phyloP scores from a whole-genome alignment of 2,329 filamentous ascomycete genomes.

The Penicillium olsonii region DNA sequence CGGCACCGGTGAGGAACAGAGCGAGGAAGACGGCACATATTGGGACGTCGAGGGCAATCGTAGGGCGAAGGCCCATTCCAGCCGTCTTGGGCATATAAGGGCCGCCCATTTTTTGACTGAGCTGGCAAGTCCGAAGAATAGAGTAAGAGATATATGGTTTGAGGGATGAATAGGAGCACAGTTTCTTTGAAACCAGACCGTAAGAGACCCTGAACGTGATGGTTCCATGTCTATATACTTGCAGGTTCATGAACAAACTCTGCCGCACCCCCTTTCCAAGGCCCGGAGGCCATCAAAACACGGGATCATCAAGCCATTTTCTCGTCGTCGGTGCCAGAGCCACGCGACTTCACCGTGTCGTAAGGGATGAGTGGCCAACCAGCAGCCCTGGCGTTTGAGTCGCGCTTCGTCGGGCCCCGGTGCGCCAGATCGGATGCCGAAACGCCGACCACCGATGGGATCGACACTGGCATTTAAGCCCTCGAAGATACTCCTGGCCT shows the following conservation, averaged over 20 bases:
- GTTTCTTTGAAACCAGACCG: too few species aligned
- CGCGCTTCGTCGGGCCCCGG: not conserved
- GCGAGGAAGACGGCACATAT: conserved; percentile 64
- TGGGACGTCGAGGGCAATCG: conserved; percentile 61
- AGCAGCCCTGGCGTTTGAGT: not conserved
- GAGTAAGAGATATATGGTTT: too few species aligned
- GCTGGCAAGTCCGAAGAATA: too few species aligned
- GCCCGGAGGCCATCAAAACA: not conserved
- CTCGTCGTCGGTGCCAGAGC: not conserved
- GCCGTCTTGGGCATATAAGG: conserved; percentile 36
- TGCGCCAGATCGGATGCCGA: conserved; percentile 1
- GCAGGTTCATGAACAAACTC: not conserved
- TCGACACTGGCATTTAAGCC: not conserved
- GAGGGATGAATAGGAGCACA: too few species aligned
- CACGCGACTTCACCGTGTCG: not conserved
- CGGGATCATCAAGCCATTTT: not conserved
- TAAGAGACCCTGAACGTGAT: too few species aligned
- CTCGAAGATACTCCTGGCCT: not conserved
- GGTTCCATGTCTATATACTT: not conserved
- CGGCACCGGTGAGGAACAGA: conserved; percentile 46
- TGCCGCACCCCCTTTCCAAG: not conserved
- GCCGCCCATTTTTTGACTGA: conserved; percentile 27
- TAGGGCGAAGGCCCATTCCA: conserved; percentile 52
- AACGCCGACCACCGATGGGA: conserved; percentile 4
- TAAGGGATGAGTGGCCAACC: not conserved